phyloP scores from a whole-genome alignment of 2,329 filamentous ascomycete species.

The Leptographium flavum region DNA sequence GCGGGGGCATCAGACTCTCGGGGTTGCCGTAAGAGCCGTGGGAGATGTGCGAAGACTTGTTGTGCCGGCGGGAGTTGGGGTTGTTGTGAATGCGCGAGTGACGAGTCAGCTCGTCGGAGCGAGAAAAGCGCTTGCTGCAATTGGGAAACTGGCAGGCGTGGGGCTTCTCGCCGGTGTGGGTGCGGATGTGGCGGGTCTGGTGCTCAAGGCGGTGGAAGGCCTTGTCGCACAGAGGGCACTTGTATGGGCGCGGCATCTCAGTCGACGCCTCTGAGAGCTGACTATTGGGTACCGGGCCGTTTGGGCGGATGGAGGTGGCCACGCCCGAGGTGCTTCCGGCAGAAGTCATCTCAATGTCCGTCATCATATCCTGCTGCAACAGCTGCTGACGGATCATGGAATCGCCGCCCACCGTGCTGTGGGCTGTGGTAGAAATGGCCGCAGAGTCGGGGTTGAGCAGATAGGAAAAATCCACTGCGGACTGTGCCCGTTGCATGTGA shows the following conservation, averaged over 20 bases:
- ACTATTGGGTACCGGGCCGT: conserved; percentile 47
- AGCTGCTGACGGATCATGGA: conserved; percentile 15
- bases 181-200: conserved; percentile 81
- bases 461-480: conserved; percentile 62
- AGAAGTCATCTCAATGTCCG: conserved; percentile 27
- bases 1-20: conserved; percentile 64
- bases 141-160: conserved; percentile 91
- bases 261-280: conserved; percentile 39
- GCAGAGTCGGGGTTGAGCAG: conserved; percentile 48
- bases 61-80: conserved; percentile 85
- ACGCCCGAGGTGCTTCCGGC: conserved; percentile 4
- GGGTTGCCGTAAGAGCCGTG: conserved; percentile 30
- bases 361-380: conserved; percentile 20
- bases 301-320: conserved; percentile 42
- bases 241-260: conserved; percentile 91
- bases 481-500: conserved; percentile 65
- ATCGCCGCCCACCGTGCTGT: too few relatives aligned
- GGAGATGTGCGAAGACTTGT: conserved; percentile 50
- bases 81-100: conserved; percentile 99
- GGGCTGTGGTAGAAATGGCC: conserved; percentile 2
- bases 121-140: conserved; percentile 92
- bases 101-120: conserved; percentile 89
- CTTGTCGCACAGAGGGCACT: conserved; percentile 96
- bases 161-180: conserved; percentile 66
- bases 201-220: conserved; percentile 97